Conservation (phyloP, 768 basidiomycete species). For the Clavaria fumosa region DNA sequence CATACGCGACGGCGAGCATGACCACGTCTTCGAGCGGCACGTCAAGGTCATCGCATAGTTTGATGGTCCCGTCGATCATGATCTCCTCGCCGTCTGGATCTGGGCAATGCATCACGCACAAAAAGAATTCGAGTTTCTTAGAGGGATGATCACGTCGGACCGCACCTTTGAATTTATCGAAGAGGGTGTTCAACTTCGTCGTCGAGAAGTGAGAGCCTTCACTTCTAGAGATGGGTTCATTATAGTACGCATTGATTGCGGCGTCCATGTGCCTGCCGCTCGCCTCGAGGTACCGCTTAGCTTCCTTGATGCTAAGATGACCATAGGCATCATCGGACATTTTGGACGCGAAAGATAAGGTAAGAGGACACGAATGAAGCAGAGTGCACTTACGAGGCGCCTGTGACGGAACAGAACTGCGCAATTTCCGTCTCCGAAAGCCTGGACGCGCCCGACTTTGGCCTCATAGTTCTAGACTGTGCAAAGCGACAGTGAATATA, state of each 20-base stretch:
- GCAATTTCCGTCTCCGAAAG: constrained; percentile 34
- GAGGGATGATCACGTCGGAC: no score
- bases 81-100: constrained; percentile 51
- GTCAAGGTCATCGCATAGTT: constrained; percentile 51
- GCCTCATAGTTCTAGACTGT: constrained; percentile 4
- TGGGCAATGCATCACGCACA: constrained; percentile 11
- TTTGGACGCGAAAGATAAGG: constrained; percentile 10
- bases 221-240: constrained; percentile 28
- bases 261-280: constrained; percentile 46
- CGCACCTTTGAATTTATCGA: constrained; percentile 55
- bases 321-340: neutral
- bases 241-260: constrained; percentile 64
- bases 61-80: constrained; percentile 65
- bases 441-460: constrained; percentile 21
- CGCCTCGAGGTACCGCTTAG: constrained; percentile 52
- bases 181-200: constrained; percentile 39
- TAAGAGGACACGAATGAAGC: neutral
- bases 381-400: constrained; percentile 49
- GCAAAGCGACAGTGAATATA: neutral
- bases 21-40: constrained; percentile 74
- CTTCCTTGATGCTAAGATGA: constrained; percentile 42
- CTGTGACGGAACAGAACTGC: constrained; percentile 54
- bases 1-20: constrained; percentile 65
- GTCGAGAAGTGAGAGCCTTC: constrained; percentile 26
- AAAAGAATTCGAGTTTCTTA: no score